A percentile compares a stretch with the other conserved stretches of the same genome.
These are phyloP conservation scores for Pythium guiyangense DNA, from an alignment of 352 stramenopile genomes.

Conservation along the genomic window DNA sequence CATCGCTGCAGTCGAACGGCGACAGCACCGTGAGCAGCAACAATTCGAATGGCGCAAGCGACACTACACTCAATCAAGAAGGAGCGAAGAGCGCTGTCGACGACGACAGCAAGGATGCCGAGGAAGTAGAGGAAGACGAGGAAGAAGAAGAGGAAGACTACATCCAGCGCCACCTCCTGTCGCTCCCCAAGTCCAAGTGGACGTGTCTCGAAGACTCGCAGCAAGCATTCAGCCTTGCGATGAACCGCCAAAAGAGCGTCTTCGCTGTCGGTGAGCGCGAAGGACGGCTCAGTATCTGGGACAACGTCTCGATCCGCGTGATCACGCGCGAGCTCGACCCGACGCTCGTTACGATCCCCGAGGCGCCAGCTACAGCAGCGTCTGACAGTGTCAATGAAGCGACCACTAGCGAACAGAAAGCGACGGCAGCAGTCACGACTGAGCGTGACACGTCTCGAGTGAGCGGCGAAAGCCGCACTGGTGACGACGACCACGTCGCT, in stretches of 20 bases:
- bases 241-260: conserved; percentile 59
- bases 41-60: not conserved
- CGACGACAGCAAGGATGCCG: too few relatives aligned
- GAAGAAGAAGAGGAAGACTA: conserved; percentile 39
- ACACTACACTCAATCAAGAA: not conserved
- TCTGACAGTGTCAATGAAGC: conserved; percentile 3
- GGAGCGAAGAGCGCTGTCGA: too few relatives aligned
- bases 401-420: too few relatives aligned
- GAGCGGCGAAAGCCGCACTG: too few relatives aligned
- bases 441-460: too few relatives aligned
- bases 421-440: too few relatives aligned
- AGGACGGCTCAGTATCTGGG: conserved; percentile 77
- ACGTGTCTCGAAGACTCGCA: conserved; percentile 68
- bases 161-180: conserved; percentile 59
- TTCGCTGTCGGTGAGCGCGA: conserved; percentile 76
- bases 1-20: not conserved
- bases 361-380: not conserved
- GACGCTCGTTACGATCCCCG: conserved; percentile 47
- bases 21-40: not conserved
- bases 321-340: conserved; percentile 78
- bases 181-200: conserved; percentile 43
- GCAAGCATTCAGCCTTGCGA: conserved; percentile 62
- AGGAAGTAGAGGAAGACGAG: too few relatives aligned
- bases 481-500: too few relatives aligned
- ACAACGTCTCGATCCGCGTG: conserved; percentile 74